Evolutionary conservation across 768 basidiomycete species (phyloP).

Genomic region (Phylloporus sp.): DNA sequence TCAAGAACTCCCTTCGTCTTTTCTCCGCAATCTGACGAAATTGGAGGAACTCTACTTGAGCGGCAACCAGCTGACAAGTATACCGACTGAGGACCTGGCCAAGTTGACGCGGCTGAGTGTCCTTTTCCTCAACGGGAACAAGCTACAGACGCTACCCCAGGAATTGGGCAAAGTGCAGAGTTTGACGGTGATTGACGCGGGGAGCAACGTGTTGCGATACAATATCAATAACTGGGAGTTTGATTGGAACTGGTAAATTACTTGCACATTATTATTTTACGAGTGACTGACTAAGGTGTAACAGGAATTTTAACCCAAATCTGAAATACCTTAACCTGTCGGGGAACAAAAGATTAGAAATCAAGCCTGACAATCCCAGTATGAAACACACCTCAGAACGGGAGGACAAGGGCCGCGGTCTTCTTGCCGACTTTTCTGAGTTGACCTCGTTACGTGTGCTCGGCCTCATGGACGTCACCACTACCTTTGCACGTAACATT

Average conservation of each 20-base stretch:
- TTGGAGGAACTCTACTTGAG: constrained; percentile 89
- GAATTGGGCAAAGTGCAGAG: constrained; percentile 82
- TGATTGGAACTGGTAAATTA: constrained; percentile 94
- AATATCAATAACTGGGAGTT: constrained; percentile 99
- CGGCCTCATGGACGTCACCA: constrained; percentile 95
- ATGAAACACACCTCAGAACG: constrained; percentile 28
- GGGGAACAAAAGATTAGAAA: constrained; percentile 94
- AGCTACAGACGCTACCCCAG: constrained; percentile 85
- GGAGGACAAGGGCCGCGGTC: constrained; percentile 29
- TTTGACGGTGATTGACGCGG: constrained; percentile 83
- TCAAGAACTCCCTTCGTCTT: constrained; percentile 76
- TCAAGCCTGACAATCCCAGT: constrained; percentile 64
- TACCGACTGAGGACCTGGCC: constrained; percentile 87
- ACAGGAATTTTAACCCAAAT: constrained; percentile 94
- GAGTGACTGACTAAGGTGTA: not conserved
- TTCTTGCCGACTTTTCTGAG: constrained; percentile 81
- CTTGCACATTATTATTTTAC: not conserved
- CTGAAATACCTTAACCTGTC: constrained; percentile 94
- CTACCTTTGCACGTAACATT: constrained; percentile 57
- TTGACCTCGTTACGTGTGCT: constrained; percentile 82
- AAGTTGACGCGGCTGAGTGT: constrained; percentile 62
- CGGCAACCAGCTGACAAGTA: constrained; percentile 88
- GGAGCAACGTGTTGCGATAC: constrained; percentile 91
- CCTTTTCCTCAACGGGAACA: constrained; percentile 91
- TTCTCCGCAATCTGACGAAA: constrained; percentile 64